A percentile compares a stretch with the other conserved stretches of the same genome.
These are phyloP conservation scores for Patellifolia procumbens DNA, from an alignment of 179 eudicot species.

Conservation along the genomic window DNA sequence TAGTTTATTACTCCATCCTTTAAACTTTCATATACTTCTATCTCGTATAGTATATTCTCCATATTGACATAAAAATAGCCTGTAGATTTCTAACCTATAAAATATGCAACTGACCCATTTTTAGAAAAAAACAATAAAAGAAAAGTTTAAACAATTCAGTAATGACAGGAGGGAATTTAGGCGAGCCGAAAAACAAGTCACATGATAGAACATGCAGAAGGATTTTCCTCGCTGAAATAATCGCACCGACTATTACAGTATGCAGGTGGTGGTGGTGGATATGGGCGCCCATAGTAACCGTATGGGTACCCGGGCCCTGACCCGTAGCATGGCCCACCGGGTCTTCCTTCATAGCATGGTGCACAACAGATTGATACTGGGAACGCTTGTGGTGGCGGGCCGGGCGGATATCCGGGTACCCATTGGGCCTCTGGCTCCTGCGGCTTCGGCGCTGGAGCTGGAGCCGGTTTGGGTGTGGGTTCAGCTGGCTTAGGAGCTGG, in stretches of 20 bases:
- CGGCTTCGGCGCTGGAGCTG: neutral
- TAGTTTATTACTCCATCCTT: neutral
- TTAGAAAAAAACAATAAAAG: neutral
- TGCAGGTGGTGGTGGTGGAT: conserved; percentile 18
- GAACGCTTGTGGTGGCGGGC: conserved; percentile 25
- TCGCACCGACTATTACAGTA: conserved; percentile 29
- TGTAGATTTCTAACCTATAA: neutral
- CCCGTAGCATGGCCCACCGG: conserved; percentile 39
- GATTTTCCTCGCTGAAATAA: conserved; percentile 50
- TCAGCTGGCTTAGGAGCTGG: neutral
- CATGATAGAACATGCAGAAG: conserved; percentile 51
- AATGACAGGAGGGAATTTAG: conserved; percentile 6
- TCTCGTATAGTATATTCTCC: neutral
- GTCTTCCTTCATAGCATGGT: conserved; percentile 36
- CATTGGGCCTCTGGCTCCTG: conserved; percentile 32
- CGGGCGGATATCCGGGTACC: conserved; percentile 33
- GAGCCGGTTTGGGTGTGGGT: conserved; percentile 5
- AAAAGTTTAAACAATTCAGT: neutral
- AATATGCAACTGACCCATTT: neutral
- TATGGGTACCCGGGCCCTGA: conserved; percentile 26
- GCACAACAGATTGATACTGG: conserved; percentile 26
- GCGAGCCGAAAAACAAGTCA: conserved; percentile 13
- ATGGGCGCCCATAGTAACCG: conserved; percentile 19
- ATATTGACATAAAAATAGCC: conserved; percentile 5
- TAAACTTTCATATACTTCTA: neutral